A percentile compares a stretch with the other conserved stretches of the same genome.
phyloP scores from a whole-genome alignment of 2,329 filamentous ascomycete genomes.

The Fusarium austroafricanum region DNA sequence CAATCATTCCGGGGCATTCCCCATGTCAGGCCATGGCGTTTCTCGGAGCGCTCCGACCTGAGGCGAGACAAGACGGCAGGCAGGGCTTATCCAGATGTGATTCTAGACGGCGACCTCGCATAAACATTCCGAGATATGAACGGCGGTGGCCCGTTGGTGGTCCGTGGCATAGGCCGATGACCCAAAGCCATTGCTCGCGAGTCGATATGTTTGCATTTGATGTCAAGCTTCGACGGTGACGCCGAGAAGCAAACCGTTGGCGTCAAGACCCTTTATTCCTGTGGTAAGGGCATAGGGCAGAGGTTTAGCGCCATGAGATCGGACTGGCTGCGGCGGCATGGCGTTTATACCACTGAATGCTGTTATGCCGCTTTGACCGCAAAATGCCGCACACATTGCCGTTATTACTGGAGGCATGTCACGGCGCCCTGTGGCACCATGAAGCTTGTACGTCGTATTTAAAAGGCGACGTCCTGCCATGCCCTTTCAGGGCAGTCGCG shows the following conservation, averaged over 20 bases:
- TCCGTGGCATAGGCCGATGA: not conserved
- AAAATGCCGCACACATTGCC: slow-evolving; percentile 28
- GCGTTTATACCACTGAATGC: not conserved
- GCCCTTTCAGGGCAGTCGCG: not conserved
- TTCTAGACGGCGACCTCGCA: slow-evolving; percentile 16
- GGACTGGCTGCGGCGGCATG: slow-evolving; percentile 5
- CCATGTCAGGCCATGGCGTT: slow-evolving; percentile 19
- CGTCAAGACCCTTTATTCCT: slow-evolving; percentile 6
- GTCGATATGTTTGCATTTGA: not conserved
- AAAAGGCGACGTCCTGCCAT: not conserved
- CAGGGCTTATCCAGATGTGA: slow-evolving; percentile 6
- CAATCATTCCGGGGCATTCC: slow-evolving; percentile 14
- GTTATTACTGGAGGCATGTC: not conserved
- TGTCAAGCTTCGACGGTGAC: slow-evolving; percentile 1
- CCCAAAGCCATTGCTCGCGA: not conserved
- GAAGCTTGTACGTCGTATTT: slow-evolving; percentile 14
- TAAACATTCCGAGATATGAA: slow-evolving; percentile 18
- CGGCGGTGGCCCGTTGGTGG: not conserved
- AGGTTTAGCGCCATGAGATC: not conserved
- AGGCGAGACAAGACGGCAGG: slow-evolving; percentile 1
- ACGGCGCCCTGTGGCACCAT: slow-evolving; percentile 29
- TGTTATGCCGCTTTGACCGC: slow-evolving; percentile 17
- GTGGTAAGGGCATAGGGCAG: not conserved
- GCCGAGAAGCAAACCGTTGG: slow-evolving; percentile 16
- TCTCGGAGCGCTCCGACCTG: slow-evolving; percentile 31